phyloP scores from a whole-genome alignment of 768 basidiomycete species.

The Boletus pseudopeckii region DNA sequence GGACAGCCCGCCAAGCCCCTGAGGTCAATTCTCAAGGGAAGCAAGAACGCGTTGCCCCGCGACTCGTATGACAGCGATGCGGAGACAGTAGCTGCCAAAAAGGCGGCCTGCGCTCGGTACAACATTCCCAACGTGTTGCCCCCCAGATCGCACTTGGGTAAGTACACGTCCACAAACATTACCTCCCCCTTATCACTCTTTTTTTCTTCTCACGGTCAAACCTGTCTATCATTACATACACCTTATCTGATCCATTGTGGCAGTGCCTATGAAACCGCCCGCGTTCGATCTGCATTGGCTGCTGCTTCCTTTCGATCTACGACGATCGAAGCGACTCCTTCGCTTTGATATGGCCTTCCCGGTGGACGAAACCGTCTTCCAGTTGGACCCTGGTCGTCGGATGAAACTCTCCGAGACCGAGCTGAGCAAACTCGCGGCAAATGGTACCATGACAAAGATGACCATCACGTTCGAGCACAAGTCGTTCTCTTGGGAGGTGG shows the following conservation, averaged over 20 bases:
- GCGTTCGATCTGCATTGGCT: conserved; percentile 47
- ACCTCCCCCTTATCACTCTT: background rate
- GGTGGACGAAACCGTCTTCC: conserved; percentile 33
- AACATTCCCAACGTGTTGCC: conserved; percentile 21
- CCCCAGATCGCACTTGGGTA: conserved; percentile 26
- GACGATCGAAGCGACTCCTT: conserved; percentile 35
- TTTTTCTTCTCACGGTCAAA: background rate
- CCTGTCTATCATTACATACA: background rate
- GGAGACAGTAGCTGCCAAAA: conserved; percentile 22
- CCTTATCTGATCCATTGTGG: conserved; percentile 30
- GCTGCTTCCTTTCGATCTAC: conserved; percentile 39
- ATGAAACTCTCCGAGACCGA: conserved; percentile 36
- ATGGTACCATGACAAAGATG: conserved; percentile 46
- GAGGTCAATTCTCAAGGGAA: conserved; percentile 32
- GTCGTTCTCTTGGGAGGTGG: conserved; percentile 39
- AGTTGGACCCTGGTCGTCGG: conserved; percentile 17
- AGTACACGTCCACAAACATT: background rate
- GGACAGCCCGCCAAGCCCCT: conserved; percentile 24
- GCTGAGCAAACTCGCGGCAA: conserved; percentile 41
- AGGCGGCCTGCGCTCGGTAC: conserved; percentile 18
- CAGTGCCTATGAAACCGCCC: conserved; percentile 39
- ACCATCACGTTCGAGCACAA: conserved; percentile 40
- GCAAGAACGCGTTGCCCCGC: conserved; percentile 1
- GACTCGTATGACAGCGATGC: conserved; percentile 33
- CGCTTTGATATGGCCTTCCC: conserved; percentile 51